Evolutionary conservation across 169 alveolate genomes (phyloP).

Genomic region (Amoebophrya sp.): DNA sequence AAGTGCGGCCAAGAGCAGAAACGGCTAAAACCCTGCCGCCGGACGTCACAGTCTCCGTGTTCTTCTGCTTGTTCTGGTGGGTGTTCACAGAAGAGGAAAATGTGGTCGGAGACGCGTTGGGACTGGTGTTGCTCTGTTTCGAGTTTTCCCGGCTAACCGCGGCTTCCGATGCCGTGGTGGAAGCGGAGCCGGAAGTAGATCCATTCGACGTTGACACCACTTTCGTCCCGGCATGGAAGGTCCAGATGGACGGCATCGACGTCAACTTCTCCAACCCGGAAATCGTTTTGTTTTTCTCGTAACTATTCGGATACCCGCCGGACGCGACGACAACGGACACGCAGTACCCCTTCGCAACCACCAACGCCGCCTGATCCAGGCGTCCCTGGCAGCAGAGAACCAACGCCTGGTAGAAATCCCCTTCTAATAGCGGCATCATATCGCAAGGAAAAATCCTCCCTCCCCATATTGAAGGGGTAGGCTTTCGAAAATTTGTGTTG

Average conservation of each 20-base stretch:
- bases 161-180: too few species aligned
- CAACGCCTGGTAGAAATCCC: neutral
- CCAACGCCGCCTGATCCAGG: neutral
- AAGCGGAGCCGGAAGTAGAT: too few species aligned
- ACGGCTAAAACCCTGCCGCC: conserved; percentile 21
- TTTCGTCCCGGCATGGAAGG: neutral
- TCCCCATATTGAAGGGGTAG: too few species aligned
- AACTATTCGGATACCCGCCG: conserved; percentile 27
- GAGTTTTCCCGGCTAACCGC: too few species aligned
- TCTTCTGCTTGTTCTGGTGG: too few species aligned
- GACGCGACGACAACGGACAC: conserved; percentile 14
- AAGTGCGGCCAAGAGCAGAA: conserved; percentile 13
- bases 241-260: neutral
- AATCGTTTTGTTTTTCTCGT: neutral
- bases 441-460: too few species aligned
- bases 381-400: neutral
- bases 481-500: too few species aligned
- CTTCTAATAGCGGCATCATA: neutral
- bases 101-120: too few species aligned
- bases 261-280: neutral
- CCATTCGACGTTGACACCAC: too few species aligned
- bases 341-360: neutral
- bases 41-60: neutral
- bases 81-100: conserved; percentile 20
- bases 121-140: too few species aligned